Conservation (phyloP, 441 rosid species). For the Hura crepitans region DNA sequence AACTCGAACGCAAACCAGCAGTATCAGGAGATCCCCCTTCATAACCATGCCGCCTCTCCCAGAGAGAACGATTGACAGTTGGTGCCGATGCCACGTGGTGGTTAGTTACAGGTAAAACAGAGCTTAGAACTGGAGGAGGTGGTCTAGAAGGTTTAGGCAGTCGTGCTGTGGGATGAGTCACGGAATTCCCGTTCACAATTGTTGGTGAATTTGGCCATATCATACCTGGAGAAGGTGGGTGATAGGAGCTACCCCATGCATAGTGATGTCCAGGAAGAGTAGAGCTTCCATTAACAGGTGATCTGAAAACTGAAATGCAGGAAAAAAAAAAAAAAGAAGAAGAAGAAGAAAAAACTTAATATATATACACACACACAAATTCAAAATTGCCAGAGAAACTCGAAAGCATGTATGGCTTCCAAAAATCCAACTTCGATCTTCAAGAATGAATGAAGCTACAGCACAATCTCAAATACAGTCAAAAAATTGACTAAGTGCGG, state of each 20-base stretch:
- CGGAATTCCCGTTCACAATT: constrained; percentile 40
- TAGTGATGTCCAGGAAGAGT: constrained; percentile 39
- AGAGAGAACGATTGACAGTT: constrained; percentile 38
- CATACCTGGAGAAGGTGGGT: constrained; percentile 37
- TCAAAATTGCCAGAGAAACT: background rate
- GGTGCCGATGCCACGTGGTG: constrained; percentile 60
- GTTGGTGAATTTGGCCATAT: constrained; percentile 61
- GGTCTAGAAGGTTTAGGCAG: constrained; percentile 44
- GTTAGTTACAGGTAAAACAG: constrained; percentile 36
- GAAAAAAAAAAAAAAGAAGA: background rate
- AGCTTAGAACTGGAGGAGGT: constrained; percentile 39
- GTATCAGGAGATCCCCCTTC: constrained; percentile 45
- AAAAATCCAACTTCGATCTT: constrained; percentile 5
- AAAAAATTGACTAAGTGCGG: background rate
- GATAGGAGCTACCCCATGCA: constrained; percentile 45
- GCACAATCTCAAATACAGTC: constrained; percentile 2
- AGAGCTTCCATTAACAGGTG: constrained; percentile 36
- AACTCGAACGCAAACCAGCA: constrained; percentile 46
- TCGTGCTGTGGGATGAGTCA: constrained; percentile 31
- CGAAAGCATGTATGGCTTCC: constrained; percentile 7
- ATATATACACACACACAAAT: too few species aligned
- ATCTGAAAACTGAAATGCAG: constrained; percentile 44
- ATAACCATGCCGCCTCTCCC: constrained; percentile 50
- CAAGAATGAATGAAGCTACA: constrained; percentile 13
- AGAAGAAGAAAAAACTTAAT: too few species aligned